Base-by-base conservation (phyloP, 352 stramenopile species). In the Elongisporangium prolatum region DNA sequence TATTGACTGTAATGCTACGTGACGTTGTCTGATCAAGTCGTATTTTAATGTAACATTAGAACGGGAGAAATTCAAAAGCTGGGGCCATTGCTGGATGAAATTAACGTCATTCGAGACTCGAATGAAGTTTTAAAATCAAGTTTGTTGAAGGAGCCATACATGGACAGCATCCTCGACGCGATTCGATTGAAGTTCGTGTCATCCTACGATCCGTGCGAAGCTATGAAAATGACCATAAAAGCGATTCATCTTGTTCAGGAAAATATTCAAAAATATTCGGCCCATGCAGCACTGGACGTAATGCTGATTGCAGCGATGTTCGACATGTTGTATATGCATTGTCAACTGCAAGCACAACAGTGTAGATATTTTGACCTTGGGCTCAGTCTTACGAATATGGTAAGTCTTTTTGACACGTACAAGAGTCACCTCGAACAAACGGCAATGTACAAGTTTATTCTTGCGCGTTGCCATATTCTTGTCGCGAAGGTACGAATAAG, bases 281-380 rank as follows among this genome's bases (percentile, higher is more conserved):
- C 62, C 7, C 64, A 73, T 48, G 63, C 67, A 2, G 67, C 69
- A 20, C 60, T 86, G 10, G 63, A 79, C 22, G 24, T 76, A 2
- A 69, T 92, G 60, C 65, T 90, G 44, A 65, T 85, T 22, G 75
- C 66, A 10, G 73, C 71, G 8, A 61, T 92, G 22, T 86, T 92
- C 49, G 83, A 92, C 57, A 83, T 87, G 78, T 67, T 90, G 1
- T 65, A 84, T 52, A 50, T 76, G 34, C 85, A 88, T 52, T 92
- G 83, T 25, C 57, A 71, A n/a, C 57, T 90, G 13, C 69, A 85
- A 22, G 56, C 56, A 1, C 60, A 86, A 40, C 80, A 92, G 50
- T 85, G 75, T 48, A 67, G 80, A 44, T 89, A 88, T 60, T 74
- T 68, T 44, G 83, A 89, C 48, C 80, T 92, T 70, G 83, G 77